A percentile compares a stretch with the other conserved stretches of the same genome.
Evolutionary conservation across 108 stramenopile genomes (phyloP).

Genomic region (Cyclotella baltica): DNA sequence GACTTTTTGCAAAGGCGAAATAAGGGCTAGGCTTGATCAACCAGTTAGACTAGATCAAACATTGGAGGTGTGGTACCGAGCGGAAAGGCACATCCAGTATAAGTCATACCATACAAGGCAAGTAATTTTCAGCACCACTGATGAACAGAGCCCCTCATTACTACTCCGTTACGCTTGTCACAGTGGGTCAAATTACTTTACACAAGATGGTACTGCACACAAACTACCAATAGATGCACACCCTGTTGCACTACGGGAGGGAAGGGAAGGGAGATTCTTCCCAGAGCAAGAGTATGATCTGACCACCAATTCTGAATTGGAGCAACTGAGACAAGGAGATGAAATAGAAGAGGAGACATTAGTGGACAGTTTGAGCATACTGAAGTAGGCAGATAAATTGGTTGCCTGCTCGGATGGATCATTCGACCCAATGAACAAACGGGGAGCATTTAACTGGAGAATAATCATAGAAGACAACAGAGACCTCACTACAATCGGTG

Average conservation of each 20-base stretch:
- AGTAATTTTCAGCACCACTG: neutral
- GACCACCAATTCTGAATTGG: neutral
- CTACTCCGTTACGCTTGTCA: neutral
- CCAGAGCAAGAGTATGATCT: neutral
- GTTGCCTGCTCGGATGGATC: constrained; percentile 5
- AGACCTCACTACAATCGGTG: no score
- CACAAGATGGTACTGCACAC: neutral
- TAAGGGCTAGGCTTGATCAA: no score
- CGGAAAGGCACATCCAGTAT: neutral
- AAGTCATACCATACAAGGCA: neutral
- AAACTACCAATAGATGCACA: constrained; percentile 5
- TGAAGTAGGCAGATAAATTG: neutral
- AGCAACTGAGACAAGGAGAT: neutral
- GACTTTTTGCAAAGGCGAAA: no score
- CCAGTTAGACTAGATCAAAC: no score
- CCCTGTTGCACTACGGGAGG: neutral
- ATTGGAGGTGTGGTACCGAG: neutral
- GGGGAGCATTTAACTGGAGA: no score
- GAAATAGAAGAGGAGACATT: neutral
- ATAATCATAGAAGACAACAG: no score
- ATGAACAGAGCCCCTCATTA: neutral
- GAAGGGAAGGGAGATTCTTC: neutral
- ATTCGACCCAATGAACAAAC: no score
- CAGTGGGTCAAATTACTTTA: neutral
- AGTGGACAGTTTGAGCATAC: neutral